Base-by-base conservation (phyloP, 352 stramenopile species). In the Pythium chondricola region DNA sequence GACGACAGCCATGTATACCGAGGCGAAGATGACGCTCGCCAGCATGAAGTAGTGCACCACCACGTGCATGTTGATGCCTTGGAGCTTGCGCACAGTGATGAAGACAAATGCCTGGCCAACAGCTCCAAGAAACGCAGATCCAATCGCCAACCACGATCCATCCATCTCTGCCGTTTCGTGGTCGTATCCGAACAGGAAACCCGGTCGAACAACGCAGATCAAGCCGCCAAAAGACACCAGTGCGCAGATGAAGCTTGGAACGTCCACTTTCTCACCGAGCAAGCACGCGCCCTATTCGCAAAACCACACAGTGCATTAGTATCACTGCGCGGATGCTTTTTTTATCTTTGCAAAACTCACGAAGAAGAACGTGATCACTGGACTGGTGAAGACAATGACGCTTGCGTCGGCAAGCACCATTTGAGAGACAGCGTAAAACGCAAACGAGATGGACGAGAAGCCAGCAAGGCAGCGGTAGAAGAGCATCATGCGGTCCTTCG, bases 21-120 rank as follows among this genome's bases (percentile, higher is more conserved):
- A 38, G 48, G 81, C 83, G 20, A 56, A 43, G 14, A 69, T 22
- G 20, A 69, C 56, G 41, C 65, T 85, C 27, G 78, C 80, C 1
- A 88, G 56, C 73, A 92, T 76, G 25, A 89, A 89, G 61, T 92
- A 89, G 65, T 92, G 71, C 20, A 88, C 58, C 22, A 92, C 70
- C 22, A 88, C 74, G 40, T 71, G 65, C 16, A 80, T 64, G 33
- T 80, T 47, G 31, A 89, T 63, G 2, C 58, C 46, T 38, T 74
- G 75, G 9, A 89, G 60, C 54, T 83, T 73, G 10, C 81, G 77
- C 41, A 92, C 74, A 0, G 62, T 65, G 26, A 83, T 72, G 49
- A 83, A 92, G 10, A 88, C 81, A 38, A 88, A 71, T 14, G 73
- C 73, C 41, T 92, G 81, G 7, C 61, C 66, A 25, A 85, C 56